A percentile compares a stretch with the other conserved stretches of the same genome.
phyloP scores from a whole-genome alignment of 352 stramenopile species.

The Globisporangium lucens region DNA sequence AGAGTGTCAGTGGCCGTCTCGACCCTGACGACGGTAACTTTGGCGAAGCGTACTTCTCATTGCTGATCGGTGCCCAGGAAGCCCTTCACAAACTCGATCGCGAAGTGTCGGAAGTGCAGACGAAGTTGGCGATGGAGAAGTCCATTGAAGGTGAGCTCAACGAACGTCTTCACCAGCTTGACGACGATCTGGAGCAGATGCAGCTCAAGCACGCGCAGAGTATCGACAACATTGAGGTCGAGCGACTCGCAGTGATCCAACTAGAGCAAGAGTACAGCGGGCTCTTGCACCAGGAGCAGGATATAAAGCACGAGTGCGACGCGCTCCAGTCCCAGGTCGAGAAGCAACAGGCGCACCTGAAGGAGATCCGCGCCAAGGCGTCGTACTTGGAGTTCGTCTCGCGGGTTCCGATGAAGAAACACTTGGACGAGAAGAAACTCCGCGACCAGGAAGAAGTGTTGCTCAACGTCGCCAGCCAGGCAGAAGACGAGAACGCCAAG shows the following conservation, averaged over 20 bases:
- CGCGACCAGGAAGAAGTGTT: slow-evolving; percentile 45
- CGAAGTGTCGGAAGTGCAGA: slow-evolving; percentile 22
- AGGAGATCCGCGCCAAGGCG: slow-evolving; percentile 47
- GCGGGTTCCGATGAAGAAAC: slow-evolving; percentile 46
- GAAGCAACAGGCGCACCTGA: slow-evolving; percentile 32
- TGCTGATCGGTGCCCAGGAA: slow-evolving; percentile 20
- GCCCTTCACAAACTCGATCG: slow-evolving; percentile 9
- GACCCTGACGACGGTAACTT: background rate
- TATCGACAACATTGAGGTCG: slow-evolving; percentile 37
- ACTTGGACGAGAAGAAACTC: slow-evolving; percentile 62
- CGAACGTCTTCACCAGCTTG: slow-evolving; percentile 27
- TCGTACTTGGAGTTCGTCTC: slow-evolving; percentile 60
- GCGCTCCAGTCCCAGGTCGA: slow-evolving; percentile 35
- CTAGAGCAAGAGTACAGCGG: slow-evolving; percentile 52
- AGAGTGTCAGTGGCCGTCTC: background rate
- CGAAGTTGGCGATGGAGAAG: slow-evolving; percentile 46
- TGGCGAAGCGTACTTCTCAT: slow-evolving; percentile 27
- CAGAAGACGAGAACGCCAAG: slow-evolving; percentile 35
- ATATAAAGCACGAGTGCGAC: slow-evolving; percentile 43
- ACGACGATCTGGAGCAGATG: slow-evolving; percentile 35
- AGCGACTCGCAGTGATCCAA: slow-evolving; percentile 30
- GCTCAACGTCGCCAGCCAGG: slow-evolving; percentile 22
- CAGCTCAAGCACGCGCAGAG: slow-evolving; percentile 31
- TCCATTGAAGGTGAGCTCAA: slow-evolving; percentile 38
- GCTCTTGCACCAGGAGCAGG: slow-evolving; percentile 41